Conservation (phyloP, 306 rosid genomes). For the peach (Prunus persica) region Prunus_persica_NCBIv2 NC_034011.1:1322001-1322500, state of each 20-base stretch:
- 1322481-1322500: slow-evolving; percentile 84
- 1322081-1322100: slow-evolving; percentile 90
- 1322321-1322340: slow-evolving; percentile 68
- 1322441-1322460: slow-evolving; percentile 88
- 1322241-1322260: slow-evolving; percentile 69
- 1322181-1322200: slow-evolving; percentile 97
- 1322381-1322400: slow-evolving; percentile 98
- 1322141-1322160: slow-evolving; percentile 76
- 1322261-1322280: background rate
- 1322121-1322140: slow-evolving; percentile 78
- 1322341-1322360: slow-evolving; percentile 93
- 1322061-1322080: slow-evolving; percentile 99
- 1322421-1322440: slow-evolving; percentile 85
- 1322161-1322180: slow-evolving; percentile 97
- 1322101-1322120: slow-evolving; percentile 81
- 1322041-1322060: slow-evolving; percentile 96
- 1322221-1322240: slow-evolving; percentile 76
- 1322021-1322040: slow-evolving; percentile 93
- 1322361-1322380: slow-evolving; percentile 99
- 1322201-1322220: slow-evolving; percentile 70
- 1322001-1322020: slow-evolving; percentile 99
- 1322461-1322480: slow-evolving; percentile 91
- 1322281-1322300: background rate
- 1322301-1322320: slow-evolving; percentile 1
- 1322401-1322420: slow-evolving; percentile 91